phyloP scores from a whole-genome alignment of 2,329 filamentous ascomycete genomes.

The Diplodia intermedia region DNA sequence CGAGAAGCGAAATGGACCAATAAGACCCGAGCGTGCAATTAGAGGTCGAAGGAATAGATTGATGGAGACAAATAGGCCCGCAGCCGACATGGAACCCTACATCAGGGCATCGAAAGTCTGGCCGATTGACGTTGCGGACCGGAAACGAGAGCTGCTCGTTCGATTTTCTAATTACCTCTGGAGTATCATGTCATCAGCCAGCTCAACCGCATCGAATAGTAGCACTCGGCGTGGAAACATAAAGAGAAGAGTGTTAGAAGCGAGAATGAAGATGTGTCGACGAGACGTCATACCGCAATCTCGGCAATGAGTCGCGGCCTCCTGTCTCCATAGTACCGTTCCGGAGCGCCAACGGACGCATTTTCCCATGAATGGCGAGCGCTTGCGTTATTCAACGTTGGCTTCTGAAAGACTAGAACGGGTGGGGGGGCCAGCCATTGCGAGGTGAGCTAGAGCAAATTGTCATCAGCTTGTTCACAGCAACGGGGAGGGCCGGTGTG shows the following conservation, averaged over 20 bases:
- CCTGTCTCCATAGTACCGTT: conserved; percentile 4
- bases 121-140: conserved; percentile 18
- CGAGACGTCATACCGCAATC: conserved; percentile 30
- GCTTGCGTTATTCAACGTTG: conserved; percentile 18
- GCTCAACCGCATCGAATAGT: conserved; percentile 3
- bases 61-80: conserved; percentile 12
- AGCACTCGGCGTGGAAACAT: conserved; percentile 1
- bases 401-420: conserved; percentile 14
- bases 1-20: conserved; percentile 30
- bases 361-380: conserved; percentile 25
- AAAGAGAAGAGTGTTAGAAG: conserved; percentile 10
- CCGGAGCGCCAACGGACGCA: conserved; percentile 8
- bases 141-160: conserved; percentile 1
- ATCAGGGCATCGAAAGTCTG: neutral
- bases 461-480: conserved; percentile 29
- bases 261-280: conserved; percentile 28
- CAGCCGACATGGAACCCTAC: conserved; percentile 6
- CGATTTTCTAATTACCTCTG: conserved; percentile 5
- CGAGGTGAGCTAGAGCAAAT: conserved; percentile 30
- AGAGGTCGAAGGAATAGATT: conserved; percentile 12
- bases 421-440: conserved; percentile 13
- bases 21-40: conserved; percentile 18
- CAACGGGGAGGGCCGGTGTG: conserved; percentile 18
- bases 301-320: conserved; percentile 24
- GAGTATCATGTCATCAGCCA: neutral